phyloP scores from a whole-genome alignment of 2,329 filamentous ascomycete genomes.

The Colletotrichum somersetense region DNA sequence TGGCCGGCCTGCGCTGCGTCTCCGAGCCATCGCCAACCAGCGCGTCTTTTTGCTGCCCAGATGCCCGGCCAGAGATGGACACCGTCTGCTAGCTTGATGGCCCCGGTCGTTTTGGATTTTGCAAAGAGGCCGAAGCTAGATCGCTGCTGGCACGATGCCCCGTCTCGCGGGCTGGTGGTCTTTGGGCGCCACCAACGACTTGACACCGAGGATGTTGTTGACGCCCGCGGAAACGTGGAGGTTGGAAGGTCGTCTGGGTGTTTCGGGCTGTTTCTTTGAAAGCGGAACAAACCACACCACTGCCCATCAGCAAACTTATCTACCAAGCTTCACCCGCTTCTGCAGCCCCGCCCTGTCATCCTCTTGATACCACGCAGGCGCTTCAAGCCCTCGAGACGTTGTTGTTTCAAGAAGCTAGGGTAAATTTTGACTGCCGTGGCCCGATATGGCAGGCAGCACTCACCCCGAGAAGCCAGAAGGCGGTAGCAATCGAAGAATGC shows the following conservation, averaged over 20 bases:
- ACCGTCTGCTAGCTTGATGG: background rate
- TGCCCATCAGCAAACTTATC: background rate
- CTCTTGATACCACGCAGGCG: background rate
- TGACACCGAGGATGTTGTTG: too few relatives aligned
- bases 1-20: background rate
- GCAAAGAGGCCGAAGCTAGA: background rate
- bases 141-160: background rate
- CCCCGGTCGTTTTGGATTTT: background rate
- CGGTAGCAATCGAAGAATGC: too few relatives aligned
- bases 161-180: conserved; percentile 5
- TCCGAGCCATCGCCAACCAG: background rate
- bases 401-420: background rate
- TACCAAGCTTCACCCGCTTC: background rate
- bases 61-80: too few relatives aligned
- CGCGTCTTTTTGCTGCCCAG: background rate
- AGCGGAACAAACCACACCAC: background rate
- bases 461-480: background rate
- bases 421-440: background rate
- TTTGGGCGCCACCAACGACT: conserved; percentile 14
- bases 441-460: background rate
- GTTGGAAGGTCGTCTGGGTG: background rate
- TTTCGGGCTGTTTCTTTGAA: background rate
- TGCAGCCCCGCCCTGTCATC: background rate
- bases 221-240: background rate
- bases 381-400: too few relatives aligned